A percentile compares a stretch with the other conserved stretches of the same genome.
phyloP scores from a whole-genome alignment of 2,329 filamentous ascomycete genomes.

The Tolypocladium inflatum region DNA sequence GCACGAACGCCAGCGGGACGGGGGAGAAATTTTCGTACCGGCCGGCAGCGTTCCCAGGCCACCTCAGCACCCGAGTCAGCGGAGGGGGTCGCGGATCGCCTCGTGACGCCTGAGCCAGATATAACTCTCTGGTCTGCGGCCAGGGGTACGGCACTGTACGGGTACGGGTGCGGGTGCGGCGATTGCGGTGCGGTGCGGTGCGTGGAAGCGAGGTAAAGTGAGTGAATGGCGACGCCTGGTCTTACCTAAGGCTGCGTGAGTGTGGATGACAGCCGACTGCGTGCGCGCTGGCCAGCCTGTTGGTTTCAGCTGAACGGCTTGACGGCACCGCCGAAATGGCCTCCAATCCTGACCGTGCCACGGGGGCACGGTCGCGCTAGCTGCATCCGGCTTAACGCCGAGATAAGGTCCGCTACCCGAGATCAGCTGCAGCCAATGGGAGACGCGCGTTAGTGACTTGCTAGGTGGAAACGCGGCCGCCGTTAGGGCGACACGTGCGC shows the following conservation, averaged over 20 bases:
- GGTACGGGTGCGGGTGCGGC: slow-evolving; percentile 1
- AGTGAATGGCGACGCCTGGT: slow-evolving; percentile 13
- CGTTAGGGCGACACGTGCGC: not conserved
- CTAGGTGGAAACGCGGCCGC: not conserved
- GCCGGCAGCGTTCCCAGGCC: slow-evolving; percentile 8
- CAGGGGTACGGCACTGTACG: slow-evolving; percentile 3
- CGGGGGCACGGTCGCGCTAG: not conserved
- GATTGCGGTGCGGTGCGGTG: slow-evolving; percentile 4
- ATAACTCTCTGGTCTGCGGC: slow-evolving; percentile 4
- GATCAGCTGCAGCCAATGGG: not conserved
- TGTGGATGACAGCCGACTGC: not conserved
- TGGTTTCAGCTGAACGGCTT: not conserved
- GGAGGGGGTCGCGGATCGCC: slow-evolving; percentile 3
- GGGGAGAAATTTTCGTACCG: slow-evolving; percentile 23
- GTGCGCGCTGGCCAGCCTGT: not conserved
- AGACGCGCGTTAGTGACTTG: not conserved
- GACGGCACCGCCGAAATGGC: not conserved
- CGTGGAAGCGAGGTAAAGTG: slow-evolving; percentile 12
- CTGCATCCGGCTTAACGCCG: not conserved
- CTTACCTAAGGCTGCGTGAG: slow-evolving; percentile 20
- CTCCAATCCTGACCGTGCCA: not conserved
- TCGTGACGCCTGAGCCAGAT: slow-evolving; percentile 5
- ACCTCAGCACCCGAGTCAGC: slow-evolving; percentile 5
- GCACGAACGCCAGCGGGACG: not conserved
- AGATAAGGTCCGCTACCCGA: not conserved